Conservation (phyloP, 139 green algal genomes). For the Chlorella sp. region DNA sequence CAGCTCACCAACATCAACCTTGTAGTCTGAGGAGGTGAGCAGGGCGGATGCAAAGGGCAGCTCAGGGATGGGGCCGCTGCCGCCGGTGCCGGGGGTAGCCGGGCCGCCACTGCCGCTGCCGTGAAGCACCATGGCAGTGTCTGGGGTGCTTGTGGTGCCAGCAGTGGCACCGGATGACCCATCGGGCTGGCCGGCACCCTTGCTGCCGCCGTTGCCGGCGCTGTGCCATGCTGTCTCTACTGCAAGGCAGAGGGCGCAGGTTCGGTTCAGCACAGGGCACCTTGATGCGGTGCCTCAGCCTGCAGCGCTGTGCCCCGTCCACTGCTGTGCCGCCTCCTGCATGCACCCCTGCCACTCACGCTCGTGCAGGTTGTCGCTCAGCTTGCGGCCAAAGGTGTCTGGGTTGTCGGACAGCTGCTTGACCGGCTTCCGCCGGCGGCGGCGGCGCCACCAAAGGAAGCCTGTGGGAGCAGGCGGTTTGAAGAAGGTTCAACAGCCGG, state of each 20-base stretch:
- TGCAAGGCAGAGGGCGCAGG: background rate
- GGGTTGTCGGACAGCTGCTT: background rate
- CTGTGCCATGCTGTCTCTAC: background rate
- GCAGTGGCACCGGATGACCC: background rate
- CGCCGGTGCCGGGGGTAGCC: background rate
- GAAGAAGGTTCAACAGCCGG: no score
- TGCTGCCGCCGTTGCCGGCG: background rate
- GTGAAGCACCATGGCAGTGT: no score
- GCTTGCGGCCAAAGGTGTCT: background rate
- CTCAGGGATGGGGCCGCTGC: background rate
- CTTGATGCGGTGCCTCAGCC: no score
- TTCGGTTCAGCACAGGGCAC: no score
- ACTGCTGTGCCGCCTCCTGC: no score
- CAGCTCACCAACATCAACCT: background rate
- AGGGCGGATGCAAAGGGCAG: background rate
- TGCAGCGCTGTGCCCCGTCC: no score
- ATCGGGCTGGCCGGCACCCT: background rate
- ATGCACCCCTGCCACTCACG: background rate
- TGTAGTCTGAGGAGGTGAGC: background rate
- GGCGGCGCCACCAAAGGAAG: background rate
- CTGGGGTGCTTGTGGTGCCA: no score
- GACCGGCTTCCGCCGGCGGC: background rate
- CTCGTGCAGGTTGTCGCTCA: background rate
- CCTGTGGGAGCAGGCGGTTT: conserved; percentile 3
- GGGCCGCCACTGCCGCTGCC: no score